Conservation (phyloP, 2,329 filamentous ascomycete species). For the Trichoderma koningii region DNA sequence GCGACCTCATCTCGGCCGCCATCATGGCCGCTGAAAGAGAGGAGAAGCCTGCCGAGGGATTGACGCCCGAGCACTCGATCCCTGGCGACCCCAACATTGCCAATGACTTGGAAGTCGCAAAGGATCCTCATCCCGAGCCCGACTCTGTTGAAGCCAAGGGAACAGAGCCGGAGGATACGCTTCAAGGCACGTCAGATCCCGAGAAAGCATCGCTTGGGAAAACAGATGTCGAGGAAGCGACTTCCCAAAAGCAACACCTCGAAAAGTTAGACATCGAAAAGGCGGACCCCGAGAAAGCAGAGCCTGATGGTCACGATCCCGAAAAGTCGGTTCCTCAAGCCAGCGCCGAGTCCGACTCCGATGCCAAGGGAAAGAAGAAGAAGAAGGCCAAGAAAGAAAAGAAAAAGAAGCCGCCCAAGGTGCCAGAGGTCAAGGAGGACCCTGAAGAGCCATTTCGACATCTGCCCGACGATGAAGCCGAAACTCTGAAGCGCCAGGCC, state of each 20-base stretch:
- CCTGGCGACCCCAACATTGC: constrained; percentile 5
- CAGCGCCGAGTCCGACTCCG: background rate
- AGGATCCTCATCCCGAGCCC: background rate
- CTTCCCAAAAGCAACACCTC: background rate
- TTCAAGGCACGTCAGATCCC: background rate
- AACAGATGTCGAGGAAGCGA: background rate
- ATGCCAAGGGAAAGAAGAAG: constrained; percentile 9
- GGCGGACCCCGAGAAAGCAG: background rate
- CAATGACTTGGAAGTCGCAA: background rate
- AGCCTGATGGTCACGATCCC: background rate
- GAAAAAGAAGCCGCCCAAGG: background rate
- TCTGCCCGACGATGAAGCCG: constrained; percentile 65
- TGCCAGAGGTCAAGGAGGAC: constrained; percentile 38
- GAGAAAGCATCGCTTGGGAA: background rate
- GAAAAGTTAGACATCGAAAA: background rate
- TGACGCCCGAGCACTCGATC: background rate
- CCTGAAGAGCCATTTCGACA: constrained; percentile 60
- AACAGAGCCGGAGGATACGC: background rate
- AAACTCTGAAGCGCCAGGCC: constrained; percentile 69
- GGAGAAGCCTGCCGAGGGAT: background rate
- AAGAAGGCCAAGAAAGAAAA: constrained; percentile 23
- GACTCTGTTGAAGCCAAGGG: background rate
- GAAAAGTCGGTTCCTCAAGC: background rate
- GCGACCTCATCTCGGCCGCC: constrained; percentile 26
- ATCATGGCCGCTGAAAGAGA: constrained; percentile 18